Evolutionary conservation across 192 early-diverging fungal species (phyloP).

Genomic region (Paraglomus occultum): DNA sequence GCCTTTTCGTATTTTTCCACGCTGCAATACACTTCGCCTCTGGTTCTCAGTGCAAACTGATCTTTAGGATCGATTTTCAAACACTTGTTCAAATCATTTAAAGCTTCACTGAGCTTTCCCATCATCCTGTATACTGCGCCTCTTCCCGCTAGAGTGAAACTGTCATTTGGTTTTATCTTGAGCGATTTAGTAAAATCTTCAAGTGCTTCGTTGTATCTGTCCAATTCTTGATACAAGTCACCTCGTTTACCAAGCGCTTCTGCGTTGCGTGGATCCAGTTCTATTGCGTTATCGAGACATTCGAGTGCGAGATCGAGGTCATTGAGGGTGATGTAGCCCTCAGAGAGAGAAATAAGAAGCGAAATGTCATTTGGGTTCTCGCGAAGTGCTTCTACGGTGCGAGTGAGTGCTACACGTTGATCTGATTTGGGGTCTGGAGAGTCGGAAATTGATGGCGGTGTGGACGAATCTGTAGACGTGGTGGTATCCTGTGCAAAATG

Average conservation of each 20-base stretch:
- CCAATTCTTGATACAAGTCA: conserved; percentile 12
- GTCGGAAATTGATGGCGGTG: no score
- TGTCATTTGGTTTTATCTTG: background rate
- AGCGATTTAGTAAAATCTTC: conserved; percentile 11
- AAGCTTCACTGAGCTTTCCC: background rate
- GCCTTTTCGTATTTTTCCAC: conserved; percentile 6
- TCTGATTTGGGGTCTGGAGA: no score
- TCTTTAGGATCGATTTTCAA: background rate
- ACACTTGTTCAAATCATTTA: conserved; percentile 15
- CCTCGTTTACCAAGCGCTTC: conserved; percentile 10
- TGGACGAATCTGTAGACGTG: no score
- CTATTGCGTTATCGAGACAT: no score
- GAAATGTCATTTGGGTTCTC: no score
- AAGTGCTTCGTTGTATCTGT: conserved; percentile 13
- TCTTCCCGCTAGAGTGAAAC: background rate
- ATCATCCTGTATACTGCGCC: background rate
- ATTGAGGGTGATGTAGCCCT: no score
- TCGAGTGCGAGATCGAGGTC: no score
- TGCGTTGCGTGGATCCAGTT: no score
- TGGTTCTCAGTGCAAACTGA: background rate
- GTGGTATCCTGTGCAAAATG: no score
- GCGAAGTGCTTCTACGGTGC: no score
- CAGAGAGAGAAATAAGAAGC: no score
- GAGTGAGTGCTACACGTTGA: no score
- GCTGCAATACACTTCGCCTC: background rate